Conservation (phyloP, 768 basidiomycete genomes). For the Boletellus ananas region DNA sequence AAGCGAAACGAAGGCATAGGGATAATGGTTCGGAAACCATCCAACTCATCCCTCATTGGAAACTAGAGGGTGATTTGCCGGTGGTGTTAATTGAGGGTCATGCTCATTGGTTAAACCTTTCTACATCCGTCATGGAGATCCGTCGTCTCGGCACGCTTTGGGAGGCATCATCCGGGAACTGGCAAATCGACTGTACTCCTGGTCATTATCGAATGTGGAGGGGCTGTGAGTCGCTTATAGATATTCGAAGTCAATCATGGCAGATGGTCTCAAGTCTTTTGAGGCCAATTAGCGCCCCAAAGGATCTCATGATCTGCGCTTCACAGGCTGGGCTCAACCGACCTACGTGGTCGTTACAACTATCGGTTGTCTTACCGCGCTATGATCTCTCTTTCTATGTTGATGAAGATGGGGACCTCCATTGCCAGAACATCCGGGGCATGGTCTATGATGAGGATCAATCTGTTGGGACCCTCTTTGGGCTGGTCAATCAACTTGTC, state of each 20-base stretch:
- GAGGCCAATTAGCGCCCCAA: too few relatives aligned
- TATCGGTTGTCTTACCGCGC: constrained; percentile 32
- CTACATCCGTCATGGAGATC: constrained; percentile 20
- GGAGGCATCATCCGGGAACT: constrained; percentile 17
- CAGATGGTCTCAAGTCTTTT: too few relatives aligned
- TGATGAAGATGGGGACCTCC: constrained; percentile 24
- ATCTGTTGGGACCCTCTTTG: constrained; percentile 39
- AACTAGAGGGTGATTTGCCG: constrained; percentile 16
- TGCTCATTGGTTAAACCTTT: constrained; percentile 29
- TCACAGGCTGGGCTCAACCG: too few relatives aligned
- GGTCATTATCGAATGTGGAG: not conserved
- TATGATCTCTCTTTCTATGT: constrained; percentile 38
- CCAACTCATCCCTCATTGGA: constrained; percentile 18
- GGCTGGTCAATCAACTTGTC: constrained; percentile 35
- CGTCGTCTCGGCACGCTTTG: constrained; percentile 19
- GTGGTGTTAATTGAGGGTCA: constrained; percentile 1
- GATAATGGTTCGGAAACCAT: not conserved
- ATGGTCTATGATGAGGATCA: constrained; percentile 39
- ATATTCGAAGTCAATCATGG: constrained; percentile 24
- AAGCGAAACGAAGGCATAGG: not conserved
- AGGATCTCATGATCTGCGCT: not conserved
- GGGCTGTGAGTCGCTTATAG: constrained; percentile 14
- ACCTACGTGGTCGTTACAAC: not conserved
- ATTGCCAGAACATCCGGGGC: constrained; percentile 35
- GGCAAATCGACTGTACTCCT: constrained; percentile 13